Base-by-base conservation (phyloP, 371 early-diverging fungal species). In the Mortierella sp. region DNA sequence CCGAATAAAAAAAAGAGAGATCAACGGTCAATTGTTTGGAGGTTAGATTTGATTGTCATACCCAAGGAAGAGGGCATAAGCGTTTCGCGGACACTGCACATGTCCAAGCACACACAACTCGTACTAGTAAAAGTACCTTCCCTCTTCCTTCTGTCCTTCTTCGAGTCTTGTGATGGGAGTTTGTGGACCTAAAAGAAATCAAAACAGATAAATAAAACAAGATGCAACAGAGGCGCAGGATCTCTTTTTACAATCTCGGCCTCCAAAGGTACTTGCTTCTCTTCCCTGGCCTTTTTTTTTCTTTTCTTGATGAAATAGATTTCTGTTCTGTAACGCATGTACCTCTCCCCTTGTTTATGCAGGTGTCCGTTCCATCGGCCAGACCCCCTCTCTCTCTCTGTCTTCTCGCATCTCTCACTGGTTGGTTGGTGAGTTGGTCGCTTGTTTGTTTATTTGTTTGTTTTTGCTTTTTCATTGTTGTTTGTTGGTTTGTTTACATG, bases 331-430 rank as follows among this genome's bases (percentile, higher is more conserved):
- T 34, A 40, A 31, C 31, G 16, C 31, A 61, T 61, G 61, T 61
- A 61, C 34, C 31, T 31, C 14, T 61, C 16, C 14, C 34, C 34
- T 61, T 31, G 61, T 61, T 61, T 61, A 61, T 61, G 61, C 61
- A 61, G 61, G 61, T 21, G 14, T 61, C 61, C 61, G 61, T 34
- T 61, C 21, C 61, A 61, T 61, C 21, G 61, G 61, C 61, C 6
- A 34, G 61, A 61, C 61, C 21, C 34, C 16, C 50, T 59, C 31
- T 31, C 28, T 5, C 0, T 54, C 5, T 54, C 24, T 31, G 26
- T 28, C 57, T n/a, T 28, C n/a, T 59, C 59, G 26, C 28, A 19
- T 61, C 19, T 34, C 26, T 28, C 26, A 57, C 26, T 57, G 14
- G 26, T 59, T 40, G 43, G 43, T 40, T 2, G n/a, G 14, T 2